Percentiles rank a stretch among this genome's conserved stretches.
Conservation (phyloP, 805 yeast species). For the Starmerella vitae region DNA sequence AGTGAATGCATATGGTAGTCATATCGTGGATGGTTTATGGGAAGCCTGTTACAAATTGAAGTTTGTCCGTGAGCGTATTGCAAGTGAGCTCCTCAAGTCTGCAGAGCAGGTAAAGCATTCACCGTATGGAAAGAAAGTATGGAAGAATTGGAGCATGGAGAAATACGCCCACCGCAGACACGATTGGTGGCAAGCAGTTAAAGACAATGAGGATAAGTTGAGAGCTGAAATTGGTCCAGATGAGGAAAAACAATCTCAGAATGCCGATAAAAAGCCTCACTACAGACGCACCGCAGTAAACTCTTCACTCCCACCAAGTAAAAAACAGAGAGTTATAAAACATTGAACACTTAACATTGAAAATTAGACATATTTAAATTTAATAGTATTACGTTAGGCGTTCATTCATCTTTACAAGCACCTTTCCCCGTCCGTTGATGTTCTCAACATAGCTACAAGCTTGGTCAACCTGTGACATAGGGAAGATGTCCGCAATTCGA, state of each 20-base stretch:
- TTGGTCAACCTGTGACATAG: slow-evolving; percentile 35
- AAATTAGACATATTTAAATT: not conserved
- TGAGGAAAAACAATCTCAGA: no score
- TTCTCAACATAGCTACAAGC: slow-evolving; percentile 39
- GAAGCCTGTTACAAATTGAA: slow-evolving; percentile 60
- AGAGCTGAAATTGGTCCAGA: slow-evolving; percentile 9
- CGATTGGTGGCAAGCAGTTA: slow-evolving; percentile 58
- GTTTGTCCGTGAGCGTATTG: slow-evolving; percentile 76
- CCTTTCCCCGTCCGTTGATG: slow-evolving; percentile 51
- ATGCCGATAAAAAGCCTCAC: no score
- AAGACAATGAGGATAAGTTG: slow-evolving; percentile 25
- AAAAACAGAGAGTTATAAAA: not conserved
- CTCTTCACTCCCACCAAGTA: no score
- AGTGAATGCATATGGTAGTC: slow-evolving; percentile 83
- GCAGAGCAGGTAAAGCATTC: slow-evolving; percentile 67
- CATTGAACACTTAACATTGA: not conserved
- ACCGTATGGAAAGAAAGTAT: slow-evolving; percentile 75
- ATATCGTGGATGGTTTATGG: slow-evolving; percentile 78
- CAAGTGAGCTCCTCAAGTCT: slow-evolving; percentile 44
- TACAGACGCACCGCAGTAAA: no score
- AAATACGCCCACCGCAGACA: slow-evolving; percentile 53
- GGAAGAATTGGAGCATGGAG: slow-evolving; percentile 94
- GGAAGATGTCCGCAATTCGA: slow-evolving; percentile 41
- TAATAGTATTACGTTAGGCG: not conserved
- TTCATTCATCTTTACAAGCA: slow-evolving; percentile 32